Evolutionary conservation across 2,329 filamentous ascomycete genomes (phyloP), one percentile per base, ranked within the genome.

Genomic region (Fusarium nygamai): DNA sequence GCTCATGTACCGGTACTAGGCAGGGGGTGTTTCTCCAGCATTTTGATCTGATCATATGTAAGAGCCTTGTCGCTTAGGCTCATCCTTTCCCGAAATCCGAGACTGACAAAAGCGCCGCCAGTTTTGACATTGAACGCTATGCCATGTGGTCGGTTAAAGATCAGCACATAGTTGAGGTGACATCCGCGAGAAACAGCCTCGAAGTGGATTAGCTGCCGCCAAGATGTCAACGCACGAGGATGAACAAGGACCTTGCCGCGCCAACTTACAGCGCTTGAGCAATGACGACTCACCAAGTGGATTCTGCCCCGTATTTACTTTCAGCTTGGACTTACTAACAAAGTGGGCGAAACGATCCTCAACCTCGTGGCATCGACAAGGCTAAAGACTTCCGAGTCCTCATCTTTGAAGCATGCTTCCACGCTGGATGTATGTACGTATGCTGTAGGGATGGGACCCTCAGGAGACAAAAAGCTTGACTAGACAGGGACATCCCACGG

Each of bases 351-450:
- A 53, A 65, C 58, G 76, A 73, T 61, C 65, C 74, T 64, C 69
- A 63, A 61, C 72, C 66, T 78, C 72, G 74, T 78, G 76, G 76
- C 76, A 74, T 48, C 34, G 60, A 56, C 58, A 59, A 61, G 58
- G 44, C 47, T 67, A 58, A 57, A 24, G 64, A 33, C 56, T 38
- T 61, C 72, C 38, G 46, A 68, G 67, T 33, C 38, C 58, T 59
- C 50, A 46, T 62, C 54, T 59, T 57, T 54, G 67, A 66, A 71
- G 48, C 68, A 66, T 66, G 36, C 54, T 44, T 66, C 50, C 34
- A 36, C 54, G 31, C 17, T 34, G 53, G 19, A 47, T 17, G 38
- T 13, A n/a, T 27, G 44, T 12, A 41, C 27, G 38, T 10, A 33
- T n/a, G 47, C 22, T 46, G 56, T 59, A 59, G n/a, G 56, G 36